Percentiles rank a stretch among this genome's conserved stretches.
These are phyloP conservation scores for Venturia nashicola DNA, from an alignment of 2,329 filamentous ascomycete species.

Conservation along the genomic window DNA sequence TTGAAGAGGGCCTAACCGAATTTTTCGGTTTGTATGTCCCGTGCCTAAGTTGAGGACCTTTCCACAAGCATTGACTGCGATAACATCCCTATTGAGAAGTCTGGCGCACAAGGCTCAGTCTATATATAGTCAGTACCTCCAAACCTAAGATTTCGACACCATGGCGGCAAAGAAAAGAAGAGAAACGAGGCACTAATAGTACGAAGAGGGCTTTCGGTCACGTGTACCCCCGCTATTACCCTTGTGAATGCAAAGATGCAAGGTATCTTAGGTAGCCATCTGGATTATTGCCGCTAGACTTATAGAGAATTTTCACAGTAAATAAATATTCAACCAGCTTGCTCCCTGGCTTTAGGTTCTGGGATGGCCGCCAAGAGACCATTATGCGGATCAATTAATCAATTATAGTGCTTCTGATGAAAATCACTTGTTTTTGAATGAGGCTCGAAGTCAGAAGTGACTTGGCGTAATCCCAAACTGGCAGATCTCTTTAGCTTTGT, in stretches of 20 bases:
- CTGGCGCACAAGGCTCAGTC: too few species aligned
- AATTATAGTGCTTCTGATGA: background rate
- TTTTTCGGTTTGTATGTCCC: too few species aligned
- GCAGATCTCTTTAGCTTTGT: background rate
- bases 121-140: background rate
- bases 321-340: background rate
- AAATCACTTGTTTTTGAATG: background rate
- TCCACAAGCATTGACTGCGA: background rate
- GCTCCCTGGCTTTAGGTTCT: background rate
- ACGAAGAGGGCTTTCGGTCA: background rate
- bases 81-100: too few species aligned
- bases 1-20: too few species aligned
- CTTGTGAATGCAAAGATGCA: background rate
- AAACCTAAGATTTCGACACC: background rate
- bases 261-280: background rate
- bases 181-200: background rate
- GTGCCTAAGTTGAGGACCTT: too few species aligned
- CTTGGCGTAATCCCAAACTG: background rate
- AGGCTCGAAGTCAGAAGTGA: background rate
- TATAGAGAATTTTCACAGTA: too few species aligned
- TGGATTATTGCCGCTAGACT: background rate
- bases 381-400: background rate
- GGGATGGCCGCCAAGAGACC: background rate
- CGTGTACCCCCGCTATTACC: background rate
- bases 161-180: background rate